Evolutionary conservation across 352 stramenopile genomes (phyloP).

Genomic region (Globisporangium ultimum): DNA sequence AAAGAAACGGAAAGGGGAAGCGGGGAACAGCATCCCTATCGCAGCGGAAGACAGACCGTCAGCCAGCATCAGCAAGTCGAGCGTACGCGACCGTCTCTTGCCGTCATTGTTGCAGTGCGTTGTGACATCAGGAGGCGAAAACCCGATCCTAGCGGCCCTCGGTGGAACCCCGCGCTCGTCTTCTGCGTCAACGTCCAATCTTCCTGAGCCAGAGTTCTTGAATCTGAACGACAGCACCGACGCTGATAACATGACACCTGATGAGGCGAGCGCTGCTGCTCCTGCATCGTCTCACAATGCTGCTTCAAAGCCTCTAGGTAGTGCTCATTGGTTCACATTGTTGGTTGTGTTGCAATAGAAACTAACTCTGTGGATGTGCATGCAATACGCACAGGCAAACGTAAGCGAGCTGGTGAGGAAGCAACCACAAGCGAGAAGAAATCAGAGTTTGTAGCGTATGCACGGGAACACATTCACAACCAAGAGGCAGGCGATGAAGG

Average conservation of each 20-base stretch:
- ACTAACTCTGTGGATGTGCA: not conserved
- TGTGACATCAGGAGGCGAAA: constrained; percentile 31
- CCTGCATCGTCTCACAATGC: not conserved
- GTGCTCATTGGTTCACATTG: not conserved
- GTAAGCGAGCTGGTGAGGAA: constrained; percentile 14
- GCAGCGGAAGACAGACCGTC: constrained; percentile 8
- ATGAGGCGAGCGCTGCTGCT: constrained; percentile 8
- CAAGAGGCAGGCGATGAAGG: constrained; percentile 78
- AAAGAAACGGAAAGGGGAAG: constrained; percentile 44
- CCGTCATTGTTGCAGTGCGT: constrained; percentile 24
- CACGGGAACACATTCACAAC: constrained; percentile 73
- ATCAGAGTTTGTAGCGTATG: constrained; percentile 64
- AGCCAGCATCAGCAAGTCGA: constrained; percentile 9
- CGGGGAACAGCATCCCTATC: constrained; percentile 10
- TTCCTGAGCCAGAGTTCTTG: constrained; percentile 42
- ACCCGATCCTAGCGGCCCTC: constrained; percentile 58
- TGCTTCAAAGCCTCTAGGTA: constrained; percentile 4
- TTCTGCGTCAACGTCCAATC: constrained; percentile 12
- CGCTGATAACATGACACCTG: constrained; percentile 2
- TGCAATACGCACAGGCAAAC: constrained; percentile 4
- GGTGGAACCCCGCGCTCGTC: constrained; percentile 50
- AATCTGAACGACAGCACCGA: constrained; percentile 25
- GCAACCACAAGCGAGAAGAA: constrained; percentile 14
- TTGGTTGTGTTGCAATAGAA: not conserved
- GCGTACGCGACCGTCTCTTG: constrained; percentile 11